Conservation (phyloP, 345 rosid genomes). For the Hibiscus syriacus region DNA sequence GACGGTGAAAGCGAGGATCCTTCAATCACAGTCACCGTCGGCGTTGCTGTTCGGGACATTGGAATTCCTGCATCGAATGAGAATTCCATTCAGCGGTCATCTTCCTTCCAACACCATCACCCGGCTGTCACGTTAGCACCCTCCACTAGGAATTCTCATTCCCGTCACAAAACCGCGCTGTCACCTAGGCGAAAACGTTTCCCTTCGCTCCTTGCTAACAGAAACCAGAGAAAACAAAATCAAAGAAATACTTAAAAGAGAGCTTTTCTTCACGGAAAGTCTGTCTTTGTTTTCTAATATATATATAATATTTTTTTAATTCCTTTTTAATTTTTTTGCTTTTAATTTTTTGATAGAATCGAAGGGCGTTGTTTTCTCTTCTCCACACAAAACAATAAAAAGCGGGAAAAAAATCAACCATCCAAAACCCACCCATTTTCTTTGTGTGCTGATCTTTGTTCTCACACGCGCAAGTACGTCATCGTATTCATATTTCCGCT, state of each 20-base stretch:
- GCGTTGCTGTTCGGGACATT: slow-evolving; percentile 35
- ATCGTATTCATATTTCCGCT: not conserved
- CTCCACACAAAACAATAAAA: slow-evolving; percentile 33
- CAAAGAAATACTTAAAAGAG: not conserved
- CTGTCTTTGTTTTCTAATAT: not conserved
- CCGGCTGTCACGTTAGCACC: slow-evolving; percentile 20
- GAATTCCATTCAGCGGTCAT: slow-evolving; percentile 51
- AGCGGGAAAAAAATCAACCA: not conserved
- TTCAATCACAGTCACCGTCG: slow-evolving; percentile 19
- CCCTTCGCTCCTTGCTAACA: not conserved
- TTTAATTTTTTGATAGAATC: slow-evolving; percentile 15
- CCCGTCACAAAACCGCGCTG: slow-evolving; percentile 1
- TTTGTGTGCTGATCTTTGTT: not conserved
- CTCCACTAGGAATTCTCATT: slow-evolving; percentile 18
- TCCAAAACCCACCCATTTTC: not conserved
- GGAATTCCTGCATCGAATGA: slow-evolving; percentile 70
- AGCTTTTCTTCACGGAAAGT: slow-evolving; percentile 4
- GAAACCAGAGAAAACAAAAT: slow-evolving; percentile 5
- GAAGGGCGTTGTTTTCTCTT: slow-evolving; percentile 45
- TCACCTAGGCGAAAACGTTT: slow-evolving; percentile 5
- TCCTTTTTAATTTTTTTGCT: not conserved
- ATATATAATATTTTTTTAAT: not conserved
- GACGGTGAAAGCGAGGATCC: slow-evolving; percentile 57
- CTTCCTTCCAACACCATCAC: slow-evolving; percentile 35
- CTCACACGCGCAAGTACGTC: not conserved